phyloP scores from a whole-genome alignment of 2,329 filamentous ascomycete species.

The Septoria petroselini region DNA sequence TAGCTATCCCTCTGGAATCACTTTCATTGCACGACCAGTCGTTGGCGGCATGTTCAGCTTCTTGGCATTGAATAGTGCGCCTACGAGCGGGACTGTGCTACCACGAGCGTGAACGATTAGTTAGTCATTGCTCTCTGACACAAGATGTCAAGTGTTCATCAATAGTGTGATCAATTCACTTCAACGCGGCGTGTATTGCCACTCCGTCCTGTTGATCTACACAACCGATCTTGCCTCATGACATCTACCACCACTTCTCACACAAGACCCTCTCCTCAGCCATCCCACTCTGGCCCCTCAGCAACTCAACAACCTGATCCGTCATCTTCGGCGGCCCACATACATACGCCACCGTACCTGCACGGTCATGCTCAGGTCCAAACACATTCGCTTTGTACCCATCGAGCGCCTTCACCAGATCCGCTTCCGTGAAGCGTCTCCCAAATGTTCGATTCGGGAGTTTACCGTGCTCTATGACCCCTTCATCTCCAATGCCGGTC shows the following conservation, averaged over 20 bases:
- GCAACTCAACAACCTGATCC: slow-evolving; percentile 44
- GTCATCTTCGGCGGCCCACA: slow-evolving; percentile 51
- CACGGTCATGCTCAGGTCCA: slow-evolving; percentile 37
- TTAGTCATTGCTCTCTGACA: too few relatives aligned
- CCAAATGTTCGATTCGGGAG: slow-evolving; percentile 34
- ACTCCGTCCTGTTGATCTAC: too few relatives aligned
- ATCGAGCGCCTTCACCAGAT: slow-evolving; percentile 42
- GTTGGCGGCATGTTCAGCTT: slow-evolving; percentile 53
- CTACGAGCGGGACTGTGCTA: slow-evolving; percentile 20
- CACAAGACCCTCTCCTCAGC: slow-evolving; percentile 43
- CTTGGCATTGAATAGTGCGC: slow-evolving; percentile 40
- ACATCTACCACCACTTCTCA: slow-evolving; percentile 52
- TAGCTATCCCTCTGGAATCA: slow-evolving; percentile 27
- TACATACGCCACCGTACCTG: slow-evolving; percentile 46
- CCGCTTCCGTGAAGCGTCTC: slow-evolving; percentile 33
- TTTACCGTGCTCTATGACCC: slow-evolving; percentile 32
- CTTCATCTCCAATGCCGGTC: slow-evolving; percentile 30
- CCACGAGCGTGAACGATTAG: neutral
- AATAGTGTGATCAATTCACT: too few relatives aligned
- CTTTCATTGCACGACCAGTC: slow-evolving; percentile 52
- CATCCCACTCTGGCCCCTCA: slow-evolving; percentile 42
- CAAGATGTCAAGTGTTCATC: too few relatives aligned
- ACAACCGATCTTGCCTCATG: too few relatives aligned
- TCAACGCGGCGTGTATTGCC: too few relatives aligned
- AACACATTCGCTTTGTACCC: slow-evolving; percentile 25